phyloP scores from a whole-genome alignment of 2,329 filamentous ascomycete genomes.

The Diaporthe australafricana region DNA sequence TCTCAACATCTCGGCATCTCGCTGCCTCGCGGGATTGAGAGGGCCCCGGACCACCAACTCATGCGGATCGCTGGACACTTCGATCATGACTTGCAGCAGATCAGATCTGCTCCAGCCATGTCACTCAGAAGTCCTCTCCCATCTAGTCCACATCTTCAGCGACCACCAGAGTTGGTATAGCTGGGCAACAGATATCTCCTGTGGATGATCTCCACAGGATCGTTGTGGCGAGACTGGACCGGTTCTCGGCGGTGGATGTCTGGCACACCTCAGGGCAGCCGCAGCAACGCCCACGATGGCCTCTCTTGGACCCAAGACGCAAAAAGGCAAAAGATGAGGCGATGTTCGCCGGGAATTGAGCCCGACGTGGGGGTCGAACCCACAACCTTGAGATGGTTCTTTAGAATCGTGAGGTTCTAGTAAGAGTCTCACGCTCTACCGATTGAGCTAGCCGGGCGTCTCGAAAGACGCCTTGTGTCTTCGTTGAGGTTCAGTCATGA shows the following conservation, averaged over 20 bases:
- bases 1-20: too few relatives aligned
- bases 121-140: too few relatives aligned
- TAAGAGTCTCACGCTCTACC: slow-evolving; percentile 81
- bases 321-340: slow-evolving; percentile 13
- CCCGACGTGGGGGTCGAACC: slow-evolving; percentile 35
- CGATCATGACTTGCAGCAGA: too few relatives aligned
- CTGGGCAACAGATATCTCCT: too few relatives aligned
- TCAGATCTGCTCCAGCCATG: too few relatives aligned
- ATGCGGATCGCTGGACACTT: too few relatives aligned
- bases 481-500: background rate
- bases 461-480: background rate
- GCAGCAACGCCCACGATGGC: background rate
- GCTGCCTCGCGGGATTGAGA: too few relatives aligned
- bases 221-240: background rate
- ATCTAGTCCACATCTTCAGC: too few relatives aligned
- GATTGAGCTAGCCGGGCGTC: slow-evolving; percentile 73
- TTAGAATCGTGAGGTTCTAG: slow-evolving; percentile 40
- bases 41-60: too few relatives aligned
- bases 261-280: background rate
- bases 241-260: background rate
- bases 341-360: slow-evolving; percentile 33
- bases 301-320: background rate
- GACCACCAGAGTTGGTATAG: too few relatives aligned
- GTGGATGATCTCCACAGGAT: background rate
- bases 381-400: slow-evolving; percentile 35